Evolutionary conservation across 495 filamentous ascomycete genomes (phyloP).

Genomic region (Talaromyces ruber): DNA sequence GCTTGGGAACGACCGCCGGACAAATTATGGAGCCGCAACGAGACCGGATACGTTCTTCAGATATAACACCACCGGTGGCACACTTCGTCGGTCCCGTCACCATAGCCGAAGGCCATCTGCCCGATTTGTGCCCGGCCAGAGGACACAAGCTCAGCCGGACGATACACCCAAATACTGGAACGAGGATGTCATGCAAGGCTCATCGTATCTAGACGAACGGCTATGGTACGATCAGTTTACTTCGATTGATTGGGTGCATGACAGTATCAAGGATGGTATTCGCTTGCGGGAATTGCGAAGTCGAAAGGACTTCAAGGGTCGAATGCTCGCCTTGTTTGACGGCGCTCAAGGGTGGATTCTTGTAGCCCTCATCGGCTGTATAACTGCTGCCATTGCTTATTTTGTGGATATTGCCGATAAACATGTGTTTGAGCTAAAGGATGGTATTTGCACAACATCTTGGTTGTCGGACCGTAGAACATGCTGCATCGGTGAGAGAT

Average conservation of each 20-base stretch:
- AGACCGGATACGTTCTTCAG: conserved; percentile 22
- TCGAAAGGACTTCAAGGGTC: conserved; percentile 77
- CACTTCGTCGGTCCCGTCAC: conserved; percentile 46
- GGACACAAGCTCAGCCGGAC: conserved; percentile 20
- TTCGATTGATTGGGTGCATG: conserved; percentile 97
- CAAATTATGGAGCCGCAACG: conserved; percentile 9
- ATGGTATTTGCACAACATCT: conserved; percentile 67
- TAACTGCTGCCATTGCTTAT: conserved; percentile 82
- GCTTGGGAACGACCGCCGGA: neutral
- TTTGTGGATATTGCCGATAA: conserved; percentile 81
- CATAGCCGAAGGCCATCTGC: conserved; percentile 60
- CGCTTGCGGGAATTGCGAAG: conserved; percentile 74
- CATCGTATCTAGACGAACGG: conserved; percentile 65
- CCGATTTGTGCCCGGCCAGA: conserved; percentile 37
- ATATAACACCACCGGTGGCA: conserved; percentile 25
- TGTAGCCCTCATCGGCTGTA: conserved; percentile 80
- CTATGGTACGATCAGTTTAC: conserved; percentile 99
- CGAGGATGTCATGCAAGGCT: conserved; percentile 43
- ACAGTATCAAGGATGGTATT: conserved; percentile 90
- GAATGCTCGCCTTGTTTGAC: conserved; percentile 69
- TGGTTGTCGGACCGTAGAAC: conserved; percentile 68
- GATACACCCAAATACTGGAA: conserved; percentile 45
- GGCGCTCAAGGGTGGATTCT: conserved; percentile 92
- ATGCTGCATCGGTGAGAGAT: conserved; percentile 61
- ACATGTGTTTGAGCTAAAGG: conserved; percentile 79